phyloP scores from a whole-genome alignment of 164 flowering plant genomes.

The Vitis labrusca region DNA sequence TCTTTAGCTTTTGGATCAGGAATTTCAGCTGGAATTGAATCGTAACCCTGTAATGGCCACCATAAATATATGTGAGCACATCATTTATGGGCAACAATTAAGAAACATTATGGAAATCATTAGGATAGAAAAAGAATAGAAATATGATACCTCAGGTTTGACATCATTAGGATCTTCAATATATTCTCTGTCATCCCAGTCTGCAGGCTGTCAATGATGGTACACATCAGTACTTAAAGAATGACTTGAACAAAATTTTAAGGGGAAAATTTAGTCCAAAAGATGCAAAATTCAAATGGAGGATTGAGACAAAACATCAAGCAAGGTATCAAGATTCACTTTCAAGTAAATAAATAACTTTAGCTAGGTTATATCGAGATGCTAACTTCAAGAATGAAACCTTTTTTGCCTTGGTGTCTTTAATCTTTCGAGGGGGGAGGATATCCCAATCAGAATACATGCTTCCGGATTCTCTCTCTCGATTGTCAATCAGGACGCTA shows the following conservation, averaged over 20 bases:
- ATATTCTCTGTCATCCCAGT: conserved; percentile 94
- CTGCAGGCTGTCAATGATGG: conserved; percentile 60
- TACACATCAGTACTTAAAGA: too few species aligned
- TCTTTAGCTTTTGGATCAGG: conserved; percentile 82
- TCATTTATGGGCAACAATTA: too few species aligned
- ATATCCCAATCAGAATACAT: conserved; percentile 96
- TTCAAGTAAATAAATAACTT: too few species aligned
- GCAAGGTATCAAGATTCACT: too few species aligned
- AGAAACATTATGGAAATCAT: neutral
- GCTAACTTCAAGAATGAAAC: conserved; percentile 22
- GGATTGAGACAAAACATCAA: too few species aligned
- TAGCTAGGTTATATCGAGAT: too few species aligned
- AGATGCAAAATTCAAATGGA: too few species aligned
- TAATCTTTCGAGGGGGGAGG: conserved; percentile 84
- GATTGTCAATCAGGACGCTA: conserved; percentile 72
- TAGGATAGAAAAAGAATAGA: too few species aligned
- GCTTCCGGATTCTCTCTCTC: conserved; percentile 89
- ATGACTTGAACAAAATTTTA: too few species aligned
- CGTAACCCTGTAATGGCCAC: conserved; percentile 59
- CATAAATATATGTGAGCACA: too few species aligned
- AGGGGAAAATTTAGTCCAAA: too few species aligned
- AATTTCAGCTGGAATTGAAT: conserved; percentile 72
- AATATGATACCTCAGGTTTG: conserved; percentile 63
- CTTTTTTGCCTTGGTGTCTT: conserved; percentile 75
- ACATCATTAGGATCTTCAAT: conserved; percentile 76